phyloP scores from a whole-genome alignment of 1,284 basidiomycete genomes.

The Rhizopogon parksii region DNA sequence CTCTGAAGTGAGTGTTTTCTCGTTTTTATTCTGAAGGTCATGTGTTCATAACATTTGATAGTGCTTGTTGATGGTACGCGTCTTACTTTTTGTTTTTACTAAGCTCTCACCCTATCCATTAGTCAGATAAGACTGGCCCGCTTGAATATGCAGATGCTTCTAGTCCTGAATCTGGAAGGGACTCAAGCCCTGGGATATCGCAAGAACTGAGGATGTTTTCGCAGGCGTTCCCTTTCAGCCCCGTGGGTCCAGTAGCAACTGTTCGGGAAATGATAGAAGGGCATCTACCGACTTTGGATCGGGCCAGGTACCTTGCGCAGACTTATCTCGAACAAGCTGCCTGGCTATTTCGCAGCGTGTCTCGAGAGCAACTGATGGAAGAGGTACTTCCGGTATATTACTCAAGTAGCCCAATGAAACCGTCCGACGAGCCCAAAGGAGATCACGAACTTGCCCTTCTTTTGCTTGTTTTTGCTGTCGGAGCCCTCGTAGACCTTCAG shows the following conservation, averaged over 20 bases:
- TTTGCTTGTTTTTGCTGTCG: constrained; percentile 58
- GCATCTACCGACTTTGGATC: constrained; percentile 44
- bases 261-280: constrained; percentile 44
- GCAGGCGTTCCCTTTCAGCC: constrained; percentile 57
- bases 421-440: constrained; percentile 29
- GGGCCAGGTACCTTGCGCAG: constrained; percentile 40
- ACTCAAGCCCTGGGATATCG: constrained; percentile 30
- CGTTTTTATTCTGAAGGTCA: constrained; percentile 5
- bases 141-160: constrained; percentile 15
- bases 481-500: constrained; percentile 43
- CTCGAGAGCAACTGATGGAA: constrained; percentile 42
- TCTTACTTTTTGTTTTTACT: constrained; percentile 10
- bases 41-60: background rate
- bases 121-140: constrained; percentile 21
- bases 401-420: constrained; percentile 21
- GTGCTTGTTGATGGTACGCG: constrained; percentile 6
- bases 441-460: constrained; percentile 53
- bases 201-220: constrained; percentile 48
- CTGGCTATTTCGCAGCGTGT: constrained; percentile 52
- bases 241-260: constrained; percentile 40
- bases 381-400: constrained; percentile 49
- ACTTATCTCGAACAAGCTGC: constrained; percentile 50
- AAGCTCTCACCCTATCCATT: constrained; percentile 10
- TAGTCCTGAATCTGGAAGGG: constrained; percentile 28
- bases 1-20: constrained; percentile 41